phyloP scores from a whole-genome alignment of 2,329 filamentous ascomycete genomes.

The Botrytis fabae region DNA sequence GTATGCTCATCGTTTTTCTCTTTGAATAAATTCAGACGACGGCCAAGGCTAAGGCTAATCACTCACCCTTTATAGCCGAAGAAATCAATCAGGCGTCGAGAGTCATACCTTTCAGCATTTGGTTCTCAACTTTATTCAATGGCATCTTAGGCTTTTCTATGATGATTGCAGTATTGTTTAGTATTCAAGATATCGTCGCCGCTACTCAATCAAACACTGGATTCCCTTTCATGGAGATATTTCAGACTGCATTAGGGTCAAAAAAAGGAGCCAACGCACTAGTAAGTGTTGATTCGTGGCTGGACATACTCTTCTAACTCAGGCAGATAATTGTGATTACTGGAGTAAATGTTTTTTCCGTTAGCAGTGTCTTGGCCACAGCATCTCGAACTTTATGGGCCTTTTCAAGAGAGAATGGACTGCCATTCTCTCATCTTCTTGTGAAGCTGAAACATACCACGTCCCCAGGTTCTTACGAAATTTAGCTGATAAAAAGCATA shows the following conservation, averaged over 20 bases:
- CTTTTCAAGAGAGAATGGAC: conserved; percentile 20
- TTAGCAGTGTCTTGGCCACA: conserved; percentile 7
- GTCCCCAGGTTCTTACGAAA: too few species aligned
- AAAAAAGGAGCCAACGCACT: conserved; percentile 16
- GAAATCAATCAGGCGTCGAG: conserved; percentile 19
- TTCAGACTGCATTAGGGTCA: neutral
- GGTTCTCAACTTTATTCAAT: conserved; percentile 20
- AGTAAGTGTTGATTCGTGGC: neutral
- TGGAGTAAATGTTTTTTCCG: conserved; percentile 14
- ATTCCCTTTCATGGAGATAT: conserved; percentile 22
- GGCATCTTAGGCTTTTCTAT: conserved; percentile 24
- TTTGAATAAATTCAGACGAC: neutral
- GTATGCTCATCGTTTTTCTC: neutral
- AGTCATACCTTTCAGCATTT: conserved; percentile 24
- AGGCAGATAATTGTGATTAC: conserved; percentile 1
- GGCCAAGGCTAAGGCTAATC: neutral
- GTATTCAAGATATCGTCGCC: conserved; percentile 7
- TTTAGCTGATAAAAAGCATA: neutral
- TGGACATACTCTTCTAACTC: neutral
- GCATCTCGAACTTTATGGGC: conserved; percentile 23
- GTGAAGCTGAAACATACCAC: neutral
- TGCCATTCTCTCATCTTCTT: conserved; percentile 7
- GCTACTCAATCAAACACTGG: neutral
- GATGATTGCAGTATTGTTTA: conserved; percentile 24
- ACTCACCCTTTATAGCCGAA: conserved; percentile 14